Base-by-base conservation (phyloP, 129 eudicot genomes). In the Flaveria trinervia region DNA sequence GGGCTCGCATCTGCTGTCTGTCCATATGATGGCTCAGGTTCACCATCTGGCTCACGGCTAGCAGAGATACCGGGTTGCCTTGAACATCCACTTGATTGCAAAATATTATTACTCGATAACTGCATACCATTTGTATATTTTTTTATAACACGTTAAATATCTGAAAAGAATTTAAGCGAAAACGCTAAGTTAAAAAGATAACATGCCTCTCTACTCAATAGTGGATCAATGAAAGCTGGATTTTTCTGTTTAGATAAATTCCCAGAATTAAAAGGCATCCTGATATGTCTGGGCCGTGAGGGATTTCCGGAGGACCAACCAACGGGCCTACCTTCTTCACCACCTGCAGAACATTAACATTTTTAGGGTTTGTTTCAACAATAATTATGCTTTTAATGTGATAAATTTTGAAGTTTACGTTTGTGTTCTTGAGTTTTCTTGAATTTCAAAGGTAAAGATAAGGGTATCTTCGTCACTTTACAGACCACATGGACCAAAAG, bases 11-110 rank as follows among this genome's bases (percentile, higher is more conserved):
- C 92, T 43, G 81, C 65, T 7, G 90, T 54, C 1, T 87, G 87
- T 36, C 78, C 49, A 4, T 84, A 87, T 11, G 92, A 82, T 9
- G 84, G 76, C 33, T 87, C 89, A 1, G 82, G 65, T 61, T 86
- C 94, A 68, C 71, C 81, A 66, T 81, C 85, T 54, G 84, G 85
- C 23, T 92, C 98, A 12, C 89, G 96, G 81, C 88, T 93, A 54
- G 89, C 78, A 18, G 97, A 88, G 43, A 87, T 83, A 49, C 72
- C 86, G 26, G 96, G 90, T 28, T 88, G 88, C 86, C 90, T 87
- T 72, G 93, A 84, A 15, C 97, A 90, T 73, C 87, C 92, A 68
- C 89, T 82, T 70, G 89, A 54, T 80, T 86, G 84, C 82, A 86
- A 48, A 52, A 83, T n/a, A 64, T 79, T 82, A 45, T 89, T 74